Evolutionary conservation across 306 rosid species (phyloP).

Genomic region (Fragaria nilgerrensis): DNA sequence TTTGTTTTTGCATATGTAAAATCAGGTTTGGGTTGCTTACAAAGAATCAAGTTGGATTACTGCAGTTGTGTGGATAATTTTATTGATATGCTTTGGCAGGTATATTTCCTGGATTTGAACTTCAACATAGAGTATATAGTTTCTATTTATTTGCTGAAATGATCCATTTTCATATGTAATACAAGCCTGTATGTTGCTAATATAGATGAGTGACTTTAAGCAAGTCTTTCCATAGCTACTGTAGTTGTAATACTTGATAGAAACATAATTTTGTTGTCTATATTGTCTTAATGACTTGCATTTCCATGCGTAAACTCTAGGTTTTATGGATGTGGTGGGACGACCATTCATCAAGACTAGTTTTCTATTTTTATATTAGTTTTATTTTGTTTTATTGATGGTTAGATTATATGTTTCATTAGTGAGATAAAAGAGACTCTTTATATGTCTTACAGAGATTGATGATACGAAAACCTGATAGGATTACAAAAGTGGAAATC

Average conservation of each 20-base stretch:
- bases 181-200: not conserved
- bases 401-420: not conserved
- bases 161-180: not conserved
- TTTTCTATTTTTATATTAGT: not conserved
- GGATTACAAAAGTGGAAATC: not conserved
- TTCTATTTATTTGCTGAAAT: not conserved
- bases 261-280: not conserved
- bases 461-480: not conserved
- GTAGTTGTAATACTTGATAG: not conserved
- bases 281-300: not conserved
- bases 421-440: not conserved
- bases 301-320: not conserved
- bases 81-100: constrained; percentile 80
- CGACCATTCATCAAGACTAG: not conserved
- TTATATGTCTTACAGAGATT: not conserved
- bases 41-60: constrained; percentile 64
- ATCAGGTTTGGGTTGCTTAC: constrained; percentile 84
- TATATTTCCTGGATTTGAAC: constrained; percentile 24
- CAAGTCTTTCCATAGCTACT: not conserved
- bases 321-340: not conserved
- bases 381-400: not conserved
- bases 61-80: constrained; percentile 60
- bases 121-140: not conserved
- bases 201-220: not conserved
- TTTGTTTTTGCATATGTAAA: constrained; percentile 13